Percentiles rank a stretch among this genome's conserved stretches.
Evolutionary conservation across 2,329 filamentous ascomycete genomes (phyloP).

Genomic region (Ambrosiella cleistominuta): DNA sequence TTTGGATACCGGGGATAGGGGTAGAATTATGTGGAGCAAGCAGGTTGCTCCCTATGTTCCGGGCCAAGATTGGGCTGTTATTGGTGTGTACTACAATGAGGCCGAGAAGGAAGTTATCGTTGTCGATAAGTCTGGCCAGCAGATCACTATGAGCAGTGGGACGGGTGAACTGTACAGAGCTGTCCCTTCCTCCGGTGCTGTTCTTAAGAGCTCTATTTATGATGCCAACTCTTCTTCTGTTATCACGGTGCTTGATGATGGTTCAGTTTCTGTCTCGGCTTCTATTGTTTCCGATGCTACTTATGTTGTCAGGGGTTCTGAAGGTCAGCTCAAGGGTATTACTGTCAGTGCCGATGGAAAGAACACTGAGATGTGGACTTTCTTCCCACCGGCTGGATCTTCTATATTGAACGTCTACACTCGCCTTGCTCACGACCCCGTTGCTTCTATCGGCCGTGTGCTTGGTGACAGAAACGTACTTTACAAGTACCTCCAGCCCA

Average conservation of each 20-base stretch:
- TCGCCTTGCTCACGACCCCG: constrained; percentile 59
- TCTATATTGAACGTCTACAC: constrained; percentile 50
- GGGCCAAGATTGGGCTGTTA: constrained; percentile 44
- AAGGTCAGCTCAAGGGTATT: constrained; percentile 36
- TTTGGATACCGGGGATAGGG: constrained; percentile 58
- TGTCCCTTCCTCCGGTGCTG: constrained; percentile 23
- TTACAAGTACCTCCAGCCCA: constrained; percentile 93
- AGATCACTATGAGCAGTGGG: constrained; percentile 35
- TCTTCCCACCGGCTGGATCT: constrained; percentile 48
- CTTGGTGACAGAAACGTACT: constrained; percentile 81
- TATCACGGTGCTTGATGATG: constrained; percentile 33
- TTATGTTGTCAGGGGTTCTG: constrained; percentile 33
- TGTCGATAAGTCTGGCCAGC: constrained; percentile 43
- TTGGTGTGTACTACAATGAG: constrained; percentile 47
- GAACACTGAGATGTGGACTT: constrained; percentile 47
- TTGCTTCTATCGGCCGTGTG: constrained; percentile 89
- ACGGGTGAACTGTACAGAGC: constrained; percentile 33
- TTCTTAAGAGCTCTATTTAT: constrained; percentile 27
- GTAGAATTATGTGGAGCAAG: constrained; percentile 58
- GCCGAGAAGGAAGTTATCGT: constrained; percentile 37
- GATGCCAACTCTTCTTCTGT: constrained; percentile 39
- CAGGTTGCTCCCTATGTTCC: constrained; percentile 40
- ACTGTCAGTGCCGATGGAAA: constrained; percentile 29
- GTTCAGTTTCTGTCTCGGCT: constrained; percentile 25
- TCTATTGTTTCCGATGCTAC: constrained; percentile 34